Conservation (phyloP, 805 yeast genomes). For the Danielia oregonensis region DNA sequence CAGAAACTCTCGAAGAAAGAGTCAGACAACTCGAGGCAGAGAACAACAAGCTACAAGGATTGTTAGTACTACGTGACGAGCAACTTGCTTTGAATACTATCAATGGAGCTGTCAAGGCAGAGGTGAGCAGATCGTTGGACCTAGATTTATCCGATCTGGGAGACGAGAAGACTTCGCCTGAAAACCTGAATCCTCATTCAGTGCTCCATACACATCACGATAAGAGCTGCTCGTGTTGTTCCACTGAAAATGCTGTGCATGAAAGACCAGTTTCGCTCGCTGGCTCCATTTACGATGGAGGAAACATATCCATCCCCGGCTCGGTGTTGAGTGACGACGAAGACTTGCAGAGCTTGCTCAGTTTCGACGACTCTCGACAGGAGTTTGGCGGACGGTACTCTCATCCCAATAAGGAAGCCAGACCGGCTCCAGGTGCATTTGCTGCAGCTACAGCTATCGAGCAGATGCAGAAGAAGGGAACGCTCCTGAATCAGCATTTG, state of each 20-base stretch:
- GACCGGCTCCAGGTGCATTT: constrained; percentile 47
- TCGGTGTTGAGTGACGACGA: constrained; percentile 44
- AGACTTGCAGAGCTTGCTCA: constrained; percentile 27
- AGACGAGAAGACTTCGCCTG: neutral
- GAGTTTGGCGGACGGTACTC: neutral
- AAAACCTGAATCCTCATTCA: constrained; percentile 3
- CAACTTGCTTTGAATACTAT: constrained; percentile 42
- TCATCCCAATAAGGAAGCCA: constrained; percentile 39
- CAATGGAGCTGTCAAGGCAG: no score
- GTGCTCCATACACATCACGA: constrained; percentile 20
- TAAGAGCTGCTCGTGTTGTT: constrained; percentile 51
- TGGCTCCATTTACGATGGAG: constrained; percentile 47
- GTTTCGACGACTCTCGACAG: constrained; percentile 22
- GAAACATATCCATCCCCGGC: constrained; percentile 27
- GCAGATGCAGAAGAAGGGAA: constrained; percentile 43
- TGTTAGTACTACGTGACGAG: constrained; percentile 62
- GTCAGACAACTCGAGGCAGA: constrained; percentile 84
- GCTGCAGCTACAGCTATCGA: constrained; percentile 38
- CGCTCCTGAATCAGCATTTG: constrained; percentile 8
- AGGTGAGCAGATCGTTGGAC: neutral
- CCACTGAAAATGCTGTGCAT: constrained; percentile 51
- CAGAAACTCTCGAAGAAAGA: constrained; percentile 84
- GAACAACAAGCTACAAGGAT: constrained; percentile 62
- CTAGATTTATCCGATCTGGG: neutral
- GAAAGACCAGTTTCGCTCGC: constrained; percentile 66